Conservation (phyloP, 345 rosid genomes). For the Populus simonii region DNA sequence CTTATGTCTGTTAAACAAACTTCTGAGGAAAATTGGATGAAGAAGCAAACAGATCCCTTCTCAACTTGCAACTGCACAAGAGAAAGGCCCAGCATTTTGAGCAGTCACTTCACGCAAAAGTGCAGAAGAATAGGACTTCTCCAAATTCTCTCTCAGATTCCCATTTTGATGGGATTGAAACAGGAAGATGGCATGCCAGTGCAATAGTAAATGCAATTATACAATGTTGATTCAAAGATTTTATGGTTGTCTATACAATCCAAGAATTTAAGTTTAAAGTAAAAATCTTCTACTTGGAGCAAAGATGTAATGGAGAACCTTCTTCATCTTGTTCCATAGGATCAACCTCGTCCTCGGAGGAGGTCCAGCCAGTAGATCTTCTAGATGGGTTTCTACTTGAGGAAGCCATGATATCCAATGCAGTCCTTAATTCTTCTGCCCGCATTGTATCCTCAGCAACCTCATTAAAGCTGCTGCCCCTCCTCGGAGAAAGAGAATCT, state of each 20-base stretch:
- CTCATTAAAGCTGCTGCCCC: conserved; percentile 49
- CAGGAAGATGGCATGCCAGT: not conserved
- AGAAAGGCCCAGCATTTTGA: not conserved
- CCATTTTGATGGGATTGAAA: not conserved
- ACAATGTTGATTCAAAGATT: not conserved
- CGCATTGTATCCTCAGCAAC: conserved; percentile 52
- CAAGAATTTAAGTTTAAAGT: not conserved
- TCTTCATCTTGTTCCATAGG: conserved; percentile 71
- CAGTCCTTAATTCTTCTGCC: conserved; percentile 64
- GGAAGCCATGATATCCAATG: conserved; percentile 64
- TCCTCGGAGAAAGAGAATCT: conserved; percentile 67
- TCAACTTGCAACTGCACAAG: not conserved
- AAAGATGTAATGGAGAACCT: conserved; percentile 38
- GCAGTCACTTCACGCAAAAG: not conserved
- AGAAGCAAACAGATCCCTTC: not conserved
- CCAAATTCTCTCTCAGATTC: not conserved
- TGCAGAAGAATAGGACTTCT: not conserved
- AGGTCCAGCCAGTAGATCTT: conserved; percentile 69
- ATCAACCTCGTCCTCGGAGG: conserved; percentile 87
- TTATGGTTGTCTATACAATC: not conserved
- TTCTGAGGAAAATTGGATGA: not conserved
- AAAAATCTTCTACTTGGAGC: not conserved
- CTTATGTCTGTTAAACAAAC: not conserved
- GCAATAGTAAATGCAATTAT: not conserved
- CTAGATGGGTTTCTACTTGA: conserved; percentile 49